phyloP scores from a whole-genome alignment of 768 basidiomycete species.

The Suillus clintonianus region DNA sequence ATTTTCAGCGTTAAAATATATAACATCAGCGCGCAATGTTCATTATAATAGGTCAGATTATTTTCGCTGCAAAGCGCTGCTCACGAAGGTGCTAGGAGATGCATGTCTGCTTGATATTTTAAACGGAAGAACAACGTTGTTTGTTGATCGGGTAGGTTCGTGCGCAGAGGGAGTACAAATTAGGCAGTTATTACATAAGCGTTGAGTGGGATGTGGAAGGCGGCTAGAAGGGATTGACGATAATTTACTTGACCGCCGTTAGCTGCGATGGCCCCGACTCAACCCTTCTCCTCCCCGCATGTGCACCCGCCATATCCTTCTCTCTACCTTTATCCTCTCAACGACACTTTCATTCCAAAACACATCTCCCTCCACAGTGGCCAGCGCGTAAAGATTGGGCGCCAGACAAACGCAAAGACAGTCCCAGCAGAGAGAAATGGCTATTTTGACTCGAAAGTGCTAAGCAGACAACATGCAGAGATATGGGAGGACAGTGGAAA shows the following conservation, averaged over 20 bases:
- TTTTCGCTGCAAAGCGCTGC: not conserved
- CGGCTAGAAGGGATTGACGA: slow-evolving; percentile 1
- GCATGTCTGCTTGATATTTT: not conserved
- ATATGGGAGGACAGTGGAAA: slow-evolving; percentile 95
- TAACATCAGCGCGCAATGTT: not conserved
- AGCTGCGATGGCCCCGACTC: slow-evolving; percentile 34
- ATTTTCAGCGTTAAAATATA: not conserved
- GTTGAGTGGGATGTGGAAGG: slow-evolving; percentile 1
- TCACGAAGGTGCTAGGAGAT: not conserved
- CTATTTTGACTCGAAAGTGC: slow-evolving; percentile 94
- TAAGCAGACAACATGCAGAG: slow-evolving; percentile 94
- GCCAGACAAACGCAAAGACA: slow-evolving; percentile 95
- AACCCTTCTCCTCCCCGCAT: slow-evolving; percentile 31
- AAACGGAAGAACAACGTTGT: not conserved
- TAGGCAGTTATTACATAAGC: slow-evolving; percentile 1
- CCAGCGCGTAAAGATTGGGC: slow-evolving; percentile 85
- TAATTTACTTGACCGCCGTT: slow-evolving; percentile 7
- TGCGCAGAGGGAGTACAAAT: not conserved
- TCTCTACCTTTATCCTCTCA: slow-evolving; percentile 84
- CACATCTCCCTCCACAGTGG: slow-evolving; percentile 75
- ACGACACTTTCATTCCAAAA: slow-evolving; percentile 93
- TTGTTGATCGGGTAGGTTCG: not conserved
- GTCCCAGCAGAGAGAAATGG: slow-evolving; percentile 92
- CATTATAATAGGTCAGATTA: not conserved
- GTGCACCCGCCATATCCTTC: slow-evolving; percentile 35